Evolutionary conservation across 2,329 filamentous ascomycete species (phyloP), one percentile per base, ranked within the genome.

Genomic region (Trichoderma sp.): DNA sequence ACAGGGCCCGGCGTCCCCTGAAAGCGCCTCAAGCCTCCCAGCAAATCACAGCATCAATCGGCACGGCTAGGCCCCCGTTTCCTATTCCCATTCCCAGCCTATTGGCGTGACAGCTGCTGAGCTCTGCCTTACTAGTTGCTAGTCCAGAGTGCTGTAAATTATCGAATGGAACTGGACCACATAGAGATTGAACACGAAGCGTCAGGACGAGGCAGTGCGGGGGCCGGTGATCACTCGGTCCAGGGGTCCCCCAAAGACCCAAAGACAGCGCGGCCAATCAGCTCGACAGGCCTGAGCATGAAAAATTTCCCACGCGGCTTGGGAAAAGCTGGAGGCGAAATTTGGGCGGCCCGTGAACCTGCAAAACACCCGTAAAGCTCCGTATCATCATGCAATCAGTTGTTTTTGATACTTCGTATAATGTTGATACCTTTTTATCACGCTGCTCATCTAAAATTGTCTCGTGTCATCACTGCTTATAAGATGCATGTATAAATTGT

Each of bases 261-360:
- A n/a, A 53, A 53, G 45, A 56, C n/a, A 1, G n/a, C 50, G 21
- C 59, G 62, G 62, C 74, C 74, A 75, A 75, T 75, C 67, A 74
- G 74, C 69, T 53, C 27, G 35, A 38, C 45, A 9, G 31, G 16
- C 50, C 29, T 14, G 69, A 60, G 71, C 69, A 66, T 65, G 62
- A 67, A 67, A 63, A 74, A 67, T 75, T 75, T 50, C 73, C 74
- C 59, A 73, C 69, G 59, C 60, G 60, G 69, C 59, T 53, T 62
- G 11, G 12, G 14, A 50, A 64, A 65, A 35, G 69, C 60, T 65
- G 69, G 69, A 73, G 74, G 74, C 74, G 67, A 75, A 75, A 75
- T 75, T 75, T 24, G 38, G 50, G 66, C 33, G 65, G 65, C 66
- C 59, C 67, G 53, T 64, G 29, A 73, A 14, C 45, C 45, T 38